Base-by-base conservation (phyloP, 2,329 filamentous ascomycete genomes). In the Epichloe sylvatica region DNA sequence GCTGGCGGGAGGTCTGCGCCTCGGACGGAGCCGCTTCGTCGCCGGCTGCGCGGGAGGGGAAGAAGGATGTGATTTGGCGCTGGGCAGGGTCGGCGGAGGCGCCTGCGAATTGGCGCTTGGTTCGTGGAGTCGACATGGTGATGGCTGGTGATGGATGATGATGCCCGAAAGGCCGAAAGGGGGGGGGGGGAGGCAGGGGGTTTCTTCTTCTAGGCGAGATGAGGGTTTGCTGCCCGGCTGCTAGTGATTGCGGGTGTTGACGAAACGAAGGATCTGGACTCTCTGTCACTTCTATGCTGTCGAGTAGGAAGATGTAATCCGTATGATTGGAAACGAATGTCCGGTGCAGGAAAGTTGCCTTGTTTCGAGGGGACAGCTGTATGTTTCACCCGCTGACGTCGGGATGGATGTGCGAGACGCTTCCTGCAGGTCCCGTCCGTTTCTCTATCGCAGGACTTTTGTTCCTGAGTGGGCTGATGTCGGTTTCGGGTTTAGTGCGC, bases 1-100 rank as follows among this genome's bases (percentile, higher is more conserved):
- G 78, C 15, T 70, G 67, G 13, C 57, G 55, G 59, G 46, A 23
- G 53, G 35, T 17, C 25, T 49, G 37, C n/a, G 35, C 17, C 25
- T 33, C 21, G 40, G 61, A 57, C 15, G 60, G 34, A 5, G 56
- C 48, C 61, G 56, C 47, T 61, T 66, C 30, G 69, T 68, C 25
- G 74, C 65, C 30, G 61, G 68, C 60, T 11, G 60, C 55, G 60
- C 69, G 61, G 8, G 62, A 54, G 51, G 62, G 59, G 67, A 83
- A 83, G 68, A 80, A 83, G 49, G 74, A 77, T 19, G 80, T 83
- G 60, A 83, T 83, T 50, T 80, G 77, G 51, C 76, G 73, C 60
- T 81, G 78, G 8, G 74, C 61, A 11, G 76, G 70, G 58, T 81
- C 76, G 62, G 73, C 75, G 45, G 77, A 67, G 48, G 75, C 72